phyloP scores from a whole-genome alignment of 169 alveolate species.

The Cryptosporidium sp. region DNA sequence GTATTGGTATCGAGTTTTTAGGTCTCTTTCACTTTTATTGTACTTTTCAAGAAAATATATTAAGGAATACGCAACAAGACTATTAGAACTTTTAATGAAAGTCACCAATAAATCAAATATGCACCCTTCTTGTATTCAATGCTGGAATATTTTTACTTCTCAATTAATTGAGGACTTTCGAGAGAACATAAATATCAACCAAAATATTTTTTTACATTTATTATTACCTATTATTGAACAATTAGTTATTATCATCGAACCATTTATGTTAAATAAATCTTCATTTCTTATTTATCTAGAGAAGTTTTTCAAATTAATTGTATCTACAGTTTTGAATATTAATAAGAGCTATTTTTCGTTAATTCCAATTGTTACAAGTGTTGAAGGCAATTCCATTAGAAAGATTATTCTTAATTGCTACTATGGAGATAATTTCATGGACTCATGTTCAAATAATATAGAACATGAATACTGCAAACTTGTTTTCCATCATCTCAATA shows the following conservation, averaged over 20 bases:
- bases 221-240: conserved; percentile 53
- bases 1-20: conserved; percentile 67
- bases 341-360: conserved; percentile 8
- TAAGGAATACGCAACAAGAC: conserved; percentile 59
- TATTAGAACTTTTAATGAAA: conserved; percentile 49
- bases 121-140: conserved; percentile 61
- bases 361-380: conserved; percentile 33
- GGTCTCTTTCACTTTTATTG: conserved; percentile 46
- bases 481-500: background rate
- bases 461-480: conserved; percentile 19
- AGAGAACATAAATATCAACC: conserved; percentile 9
- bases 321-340: background rate
- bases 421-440: background rate
- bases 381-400: background rate
- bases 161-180: conserved; percentile 9
- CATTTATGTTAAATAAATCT: background rate
- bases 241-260: conserved; percentile 13
- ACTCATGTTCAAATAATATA: background rate
- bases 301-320: conserved; percentile 3
- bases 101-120: conserved; percentile 35
- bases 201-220: conserved; percentile 56
- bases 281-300: background rate
- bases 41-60: conserved; percentile 34
- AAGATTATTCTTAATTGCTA: conserved; percentile 18
- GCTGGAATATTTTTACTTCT: conserved; percentile 36